Base-by-base conservation (phyloP, 2,329 filamentous ascomycete species). In the Calcarisporium arbuscula region DNA sequence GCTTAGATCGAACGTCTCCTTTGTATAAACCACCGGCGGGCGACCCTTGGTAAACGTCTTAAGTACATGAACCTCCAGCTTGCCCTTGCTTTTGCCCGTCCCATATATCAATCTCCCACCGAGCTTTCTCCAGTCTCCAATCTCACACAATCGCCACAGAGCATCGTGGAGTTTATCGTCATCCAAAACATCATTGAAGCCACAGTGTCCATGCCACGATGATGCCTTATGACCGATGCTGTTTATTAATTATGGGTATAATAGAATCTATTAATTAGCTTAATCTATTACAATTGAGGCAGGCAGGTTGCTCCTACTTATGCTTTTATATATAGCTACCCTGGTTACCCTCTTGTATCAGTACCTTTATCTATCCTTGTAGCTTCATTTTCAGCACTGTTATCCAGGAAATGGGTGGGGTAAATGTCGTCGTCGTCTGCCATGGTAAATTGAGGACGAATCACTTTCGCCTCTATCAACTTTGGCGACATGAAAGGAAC, bases 21-120 rank as follows among this genome's bases (percentile, higher is more conserved):
- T 61, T 2, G 59, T 59, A 42, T 57, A 70, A 11, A 48, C 45
- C 5, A 70, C 48, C 0, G 61, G 56, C 1, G 64, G 68, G 6
- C 51, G 44, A 9, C 49, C 43, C 1, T 41, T 19, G 5, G 49
- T 51, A 35, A 57, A 58, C 8, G 41, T 21, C 19, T 39, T 25
- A 3, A 54, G 56, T 5, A 56, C 45, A 33, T 58, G 54, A 4
- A 56, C 40, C 33, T 57, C 52, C 9, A 57, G 41, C 32, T 46
- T 45, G n/a, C 45, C 48, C 3, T 49, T 35, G 5, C 36, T 14
- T 28, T 38, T n/a, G n/a, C n/a, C n/a, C n/a, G n/a, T n/a, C n/a
- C n/a, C n/a, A n/a, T n/a, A n/a, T n/a, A n/a, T 41, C 10, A 52
- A 19, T 16, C 49, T 40, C 4, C 44, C 51, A 4, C 46, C 50